Conservation (phyloP, 176 grass and related monocot genomes). For the Thalia dealbata region DNA sequence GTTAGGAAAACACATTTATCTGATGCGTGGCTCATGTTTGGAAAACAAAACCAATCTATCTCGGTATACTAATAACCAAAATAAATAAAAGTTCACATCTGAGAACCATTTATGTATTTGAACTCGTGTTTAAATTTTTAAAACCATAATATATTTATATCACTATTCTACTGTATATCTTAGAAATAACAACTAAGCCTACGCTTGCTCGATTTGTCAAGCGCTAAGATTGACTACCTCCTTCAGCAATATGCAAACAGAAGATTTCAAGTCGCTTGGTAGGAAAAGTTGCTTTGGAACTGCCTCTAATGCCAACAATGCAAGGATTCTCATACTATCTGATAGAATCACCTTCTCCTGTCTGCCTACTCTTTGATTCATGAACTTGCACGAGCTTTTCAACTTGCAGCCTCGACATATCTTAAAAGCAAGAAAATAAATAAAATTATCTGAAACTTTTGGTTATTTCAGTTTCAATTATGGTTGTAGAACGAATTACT, state of each 20-base stretch:
- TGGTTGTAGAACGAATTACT: not conserved
- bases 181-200: no score
- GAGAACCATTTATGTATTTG: no score
- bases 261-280: constrained; percentile 41
- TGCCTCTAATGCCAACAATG: constrained; percentile 47
- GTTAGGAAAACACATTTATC: no score
- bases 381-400: constrained; percentile 53
- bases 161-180: no score
- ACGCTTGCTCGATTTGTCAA: no score
- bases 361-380: constrained; percentile 38
- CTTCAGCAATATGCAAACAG: constrained; percentile 49
- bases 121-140: no score
- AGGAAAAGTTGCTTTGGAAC: constrained; percentile 23
- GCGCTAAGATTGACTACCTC: constrained; percentile 64
- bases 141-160: no score
- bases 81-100: no score
- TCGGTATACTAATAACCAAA: no score
- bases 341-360: constrained; percentile 59
- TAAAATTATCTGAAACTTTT: not conserved
- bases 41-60: no score
- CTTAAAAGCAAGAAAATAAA: constrained; percentile 25
- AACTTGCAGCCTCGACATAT: constrained; percentile 51
- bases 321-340: constrained; percentile 50
- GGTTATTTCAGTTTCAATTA: not conserved
- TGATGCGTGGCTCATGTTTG: no score